Evolutionary conservation across 352 stramenopile species (phyloP), one percentile per base, ranked within the genome.

Genomic region (Phytophthora aleatoria): DNA sequence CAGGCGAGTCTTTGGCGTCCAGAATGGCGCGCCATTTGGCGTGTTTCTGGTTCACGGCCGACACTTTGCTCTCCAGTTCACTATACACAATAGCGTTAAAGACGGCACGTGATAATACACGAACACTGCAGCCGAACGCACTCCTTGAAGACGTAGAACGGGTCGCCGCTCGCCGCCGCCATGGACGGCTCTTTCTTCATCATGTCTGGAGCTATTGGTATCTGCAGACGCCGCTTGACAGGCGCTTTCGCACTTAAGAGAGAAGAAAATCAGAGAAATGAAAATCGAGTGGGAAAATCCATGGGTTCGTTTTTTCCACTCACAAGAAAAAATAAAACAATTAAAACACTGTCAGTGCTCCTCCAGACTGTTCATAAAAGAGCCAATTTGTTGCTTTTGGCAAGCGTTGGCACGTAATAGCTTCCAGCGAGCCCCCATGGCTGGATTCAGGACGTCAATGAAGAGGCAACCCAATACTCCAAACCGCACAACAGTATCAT

Each of bases 111-210:
- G 12, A 30, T 28, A 38, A 2, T 13, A 15, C 26, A 13, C 13
- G 24, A 42, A 2, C 16, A 15, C 11, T 51, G 12, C 16, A 41
- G 42, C 6, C 9, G n/a, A 27, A 66, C 62, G 69, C 64, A 93
- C 85, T 93, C 85, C 67, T 91, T 93, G 61, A 91, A 93, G 9
- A 93, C 85, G 67, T 93, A 93, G 70, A 90, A 93, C 42, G 85
- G 85, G 52, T 93, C 85, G 27, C 75, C 83, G 60, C 79, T 88
- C 27, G 85, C 82, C 15, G 57, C 61, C 45, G 57, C 64, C 52
- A 67, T 76, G 45, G 60, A 67, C 16, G 50, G 48, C 41, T 69
- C 58, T 35, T 73, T 73, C 57, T 59, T 61, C 65, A 74, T 77
- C 60, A 64, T 61, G 1, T 27, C 41, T 38, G 20, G 49, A 43